Evolutionary conservation across 805 yeast species (phyloP).

Genomic region (Saturnispora bothae): DNA sequence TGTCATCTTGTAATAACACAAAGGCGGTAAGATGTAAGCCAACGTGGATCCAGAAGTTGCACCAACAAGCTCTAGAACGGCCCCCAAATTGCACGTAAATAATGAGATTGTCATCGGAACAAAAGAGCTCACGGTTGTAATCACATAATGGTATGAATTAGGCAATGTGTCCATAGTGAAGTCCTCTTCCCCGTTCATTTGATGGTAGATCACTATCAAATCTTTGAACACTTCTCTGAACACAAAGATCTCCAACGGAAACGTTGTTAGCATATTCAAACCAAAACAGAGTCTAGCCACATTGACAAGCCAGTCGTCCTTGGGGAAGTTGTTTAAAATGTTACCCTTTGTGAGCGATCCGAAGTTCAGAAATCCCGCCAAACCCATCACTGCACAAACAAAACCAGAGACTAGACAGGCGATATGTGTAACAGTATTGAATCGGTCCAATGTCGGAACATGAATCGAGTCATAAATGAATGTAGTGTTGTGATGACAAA

Average conservation of each 20-base stretch:
- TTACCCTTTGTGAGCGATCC: conserved; percentile 78
- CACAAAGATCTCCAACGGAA: conserved; percentile 85
- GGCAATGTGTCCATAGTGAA: conserved; percentile 22
- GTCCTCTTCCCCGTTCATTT: conserved; percentile 10
- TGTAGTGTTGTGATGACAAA: conserved; percentile 90
- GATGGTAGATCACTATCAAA: conserved; percentile 28
- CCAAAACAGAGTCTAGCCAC: conserved; percentile 89
- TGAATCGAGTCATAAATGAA: conserved; percentile 78
- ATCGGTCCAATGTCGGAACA: conserved; percentile 65
- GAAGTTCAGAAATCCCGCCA: conserved; percentile 68
- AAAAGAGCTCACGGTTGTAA: conserved; percentile 58
- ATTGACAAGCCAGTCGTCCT: conserved; percentile 63
- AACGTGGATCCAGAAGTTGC: conserved; percentile 86
- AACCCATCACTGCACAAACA: conserved; percentile 68
- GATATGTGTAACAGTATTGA: conserved; percentile 69
- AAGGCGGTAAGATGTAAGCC: conserved; percentile 88
- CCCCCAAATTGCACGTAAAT: conserved; percentile 79
- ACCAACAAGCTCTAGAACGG: conserved; percentile 81
- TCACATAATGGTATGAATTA: conserved; percentile 41
- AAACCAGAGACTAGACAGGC: conserved; percentile 74
- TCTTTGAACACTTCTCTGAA: conserved; percentile 80
- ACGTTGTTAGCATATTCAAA: conserved; percentile 82
- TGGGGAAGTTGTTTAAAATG: conserved; percentile 75
- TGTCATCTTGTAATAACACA: conserved; percentile 65
- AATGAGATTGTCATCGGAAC: conserved; percentile 68